Evolutionary conservation across 352 stramenopile genomes (phyloP).

Genomic region (Detonula confervacea): DNA sequence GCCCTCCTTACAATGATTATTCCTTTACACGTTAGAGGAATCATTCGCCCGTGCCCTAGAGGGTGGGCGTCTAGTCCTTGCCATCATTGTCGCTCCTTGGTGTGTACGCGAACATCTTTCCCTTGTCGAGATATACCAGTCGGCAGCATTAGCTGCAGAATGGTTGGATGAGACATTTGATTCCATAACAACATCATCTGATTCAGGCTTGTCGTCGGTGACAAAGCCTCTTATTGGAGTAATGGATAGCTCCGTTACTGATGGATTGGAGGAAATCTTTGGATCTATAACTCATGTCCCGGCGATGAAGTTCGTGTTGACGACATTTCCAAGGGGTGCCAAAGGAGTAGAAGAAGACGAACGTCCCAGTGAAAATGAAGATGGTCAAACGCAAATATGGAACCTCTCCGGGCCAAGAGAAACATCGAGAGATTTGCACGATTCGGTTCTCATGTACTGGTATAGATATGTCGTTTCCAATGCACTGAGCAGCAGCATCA

Average conservation of each 20-base stretch:
- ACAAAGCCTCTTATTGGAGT: constrained; percentile 47
- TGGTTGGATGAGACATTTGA: constrained; percentile 35
- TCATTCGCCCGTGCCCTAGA: constrained; percentile 33
- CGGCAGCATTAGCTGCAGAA: constrained; percentile 25
- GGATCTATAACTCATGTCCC: constrained; percentile 42
- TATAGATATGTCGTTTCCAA: constrained; percentile 50
- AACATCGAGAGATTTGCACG: constrained; percentile 45
- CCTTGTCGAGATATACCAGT: constrained; percentile 8
- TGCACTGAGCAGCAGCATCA: neutral
- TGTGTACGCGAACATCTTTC: constrained; percentile 22
- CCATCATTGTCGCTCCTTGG: constrained; percentile 46
- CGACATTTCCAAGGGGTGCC: constrained; percentile 7
- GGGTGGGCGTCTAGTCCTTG: constrained; percentile 47
- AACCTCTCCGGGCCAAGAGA: constrained; percentile 51
- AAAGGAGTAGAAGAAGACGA: constrained; percentile 22
- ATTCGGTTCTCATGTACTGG: constrained; percentile 64
- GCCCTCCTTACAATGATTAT: neutral
- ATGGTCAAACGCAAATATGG: constrained; percentile 35
- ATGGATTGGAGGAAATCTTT: constrained; percentile 32
- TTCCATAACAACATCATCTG: neutral
- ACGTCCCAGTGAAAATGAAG: neutral
- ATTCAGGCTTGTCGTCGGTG: constrained; percentile 2
- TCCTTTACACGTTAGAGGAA: constrained; percentile 12
- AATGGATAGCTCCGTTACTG: constrained; percentile 27
- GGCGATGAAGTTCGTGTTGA: constrained; percentile 56